Conservation (phyloP, 2,329 filamentous ascomycete genomes). For the Arthrobotrys megalospora region DNA sequence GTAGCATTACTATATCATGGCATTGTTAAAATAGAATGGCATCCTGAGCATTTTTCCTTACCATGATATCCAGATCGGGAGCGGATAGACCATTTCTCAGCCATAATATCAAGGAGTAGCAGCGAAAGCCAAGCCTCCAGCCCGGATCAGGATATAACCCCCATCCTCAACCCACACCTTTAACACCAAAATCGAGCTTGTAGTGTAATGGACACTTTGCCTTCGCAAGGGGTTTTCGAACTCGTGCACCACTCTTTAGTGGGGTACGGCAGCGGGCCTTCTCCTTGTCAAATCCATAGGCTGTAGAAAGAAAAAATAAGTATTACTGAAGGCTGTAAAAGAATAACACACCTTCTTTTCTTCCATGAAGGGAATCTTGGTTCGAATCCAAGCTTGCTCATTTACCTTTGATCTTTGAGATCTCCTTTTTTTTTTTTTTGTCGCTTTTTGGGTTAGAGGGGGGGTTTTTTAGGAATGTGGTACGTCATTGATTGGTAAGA, state of each 20-base stretch:
- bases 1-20: neutral
- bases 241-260: neutral
- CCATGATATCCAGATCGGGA: too few species aligned
- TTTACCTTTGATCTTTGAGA: constrained; percentile 30
- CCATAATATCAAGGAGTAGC: neutral
- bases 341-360: constrained; percentile 44
- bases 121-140: neutral
- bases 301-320: constrained; percentile 15
- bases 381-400: constrained; percentile 61
- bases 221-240: constrained; percentile 56
- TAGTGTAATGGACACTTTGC: constrained; percentile 60
- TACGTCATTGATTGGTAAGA: neutral
- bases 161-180: neutral
- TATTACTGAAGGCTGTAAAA: constrained; percentile 35
- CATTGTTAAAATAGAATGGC: neutral
- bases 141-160: constrained; percentile 2
- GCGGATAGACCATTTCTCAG: neutral
- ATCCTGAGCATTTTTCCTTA: too few species aligned
- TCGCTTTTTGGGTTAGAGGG: neutral
- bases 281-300: constrained; percentile 31
- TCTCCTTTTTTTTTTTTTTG: constrained; percentile 12
- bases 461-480: neutral
- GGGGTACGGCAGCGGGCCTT: constrained; percentile 31
- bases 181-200: constrained; percentile 46
- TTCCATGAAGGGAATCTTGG: constrained; percentile 51